Evolutionary conservation across 1,284 basidiomycete species (phyloP), one percentile per base, ranked within the genome.

Genomic region (Somion occarium): DNA sequence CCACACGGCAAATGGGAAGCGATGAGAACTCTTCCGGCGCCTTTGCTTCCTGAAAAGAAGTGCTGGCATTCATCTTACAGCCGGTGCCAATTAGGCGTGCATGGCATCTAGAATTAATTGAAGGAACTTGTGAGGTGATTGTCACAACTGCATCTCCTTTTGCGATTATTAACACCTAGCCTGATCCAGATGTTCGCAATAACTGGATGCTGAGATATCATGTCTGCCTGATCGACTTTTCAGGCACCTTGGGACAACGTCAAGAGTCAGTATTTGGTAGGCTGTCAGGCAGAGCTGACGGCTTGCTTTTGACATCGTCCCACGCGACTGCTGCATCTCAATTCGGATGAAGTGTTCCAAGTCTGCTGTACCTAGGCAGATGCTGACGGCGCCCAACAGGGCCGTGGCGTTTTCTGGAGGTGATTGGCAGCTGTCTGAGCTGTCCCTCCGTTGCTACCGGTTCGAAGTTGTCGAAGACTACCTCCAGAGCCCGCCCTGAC

Each of bases 361-460:
- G 9, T 19, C 39, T 7, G 7, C 7, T 41, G 39, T 41, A 9
- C 39, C 13, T 41, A 7, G n/a, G 15, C 39, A 7, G 30, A 34
- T 34, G 30, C 30, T 34, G 30, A 34, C 30, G 15, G 30, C 30
- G 30, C 15, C 15, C 7, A 34, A 34, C 30, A 7, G 30, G n/a
- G n/a, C n/a, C n/a, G 30, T 34, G 30, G 30, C 30, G 30, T 34
- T 34, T 34, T 13, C 39, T 43, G 3, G 19, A 22, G n/a, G 5
- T 43, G 42, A 43, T 43, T 43, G 42, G 42, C 42, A 43, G 42
- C 23, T 43, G 19, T 22, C 13, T 43, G 30, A 34, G 11, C 20
- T 23, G 20, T 23, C 20, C 24, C 19, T 23, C 23, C 42, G 42
- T 23, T 43, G 42, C 22, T 43, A 13, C 42, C 23, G 42, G 19